Conservation (phyloP, 345 rosid genomes). For the Turritis glabra region DNA sequence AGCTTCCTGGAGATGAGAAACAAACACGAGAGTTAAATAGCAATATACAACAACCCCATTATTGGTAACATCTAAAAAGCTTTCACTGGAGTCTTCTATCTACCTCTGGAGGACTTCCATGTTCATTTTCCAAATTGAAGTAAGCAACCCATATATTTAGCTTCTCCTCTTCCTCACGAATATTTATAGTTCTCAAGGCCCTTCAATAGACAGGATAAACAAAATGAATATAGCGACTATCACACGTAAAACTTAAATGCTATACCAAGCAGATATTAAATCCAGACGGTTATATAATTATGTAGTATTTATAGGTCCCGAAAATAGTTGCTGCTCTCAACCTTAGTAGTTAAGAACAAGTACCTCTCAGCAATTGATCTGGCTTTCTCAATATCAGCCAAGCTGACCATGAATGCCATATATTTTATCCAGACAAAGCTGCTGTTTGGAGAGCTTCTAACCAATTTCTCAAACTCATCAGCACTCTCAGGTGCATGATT, state of each 20-base stretch:
- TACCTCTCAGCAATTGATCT: conserved; percentile 95
- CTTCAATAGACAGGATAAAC: conserved; percentile 44
- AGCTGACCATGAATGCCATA: conserved; percentile 78
- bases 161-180: conserved; percentile 93
- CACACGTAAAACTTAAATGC: neutral
- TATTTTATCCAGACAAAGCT: conserved; percentile 94
- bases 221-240: neutral
- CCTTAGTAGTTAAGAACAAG: neutral
- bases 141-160: conserved; percentile 96
- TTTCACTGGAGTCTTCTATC: conserved; percentile 1
- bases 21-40: conserved; percentile 14
- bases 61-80: conserved; percentile 1
- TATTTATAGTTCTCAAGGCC: conserved; percentile 84
- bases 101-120: conserved; percentile 97
- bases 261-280: conserved; percentile 9
- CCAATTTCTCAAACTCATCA: conserved; percentile 88
- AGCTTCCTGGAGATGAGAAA: conserved; percentile 65
- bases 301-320: neutral
- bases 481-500: conserved; percentile 76
- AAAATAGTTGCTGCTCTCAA: conserved; percentile 1
- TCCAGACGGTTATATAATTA: neutral
- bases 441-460: conserved; percentile 92
- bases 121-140: conserved; percentile 90
- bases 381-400: conserved; percentile 87
- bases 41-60: neutral